Conservation (phyloP, 768 basidiomycete genomes). For the Dentipellis sp. region DNA sequence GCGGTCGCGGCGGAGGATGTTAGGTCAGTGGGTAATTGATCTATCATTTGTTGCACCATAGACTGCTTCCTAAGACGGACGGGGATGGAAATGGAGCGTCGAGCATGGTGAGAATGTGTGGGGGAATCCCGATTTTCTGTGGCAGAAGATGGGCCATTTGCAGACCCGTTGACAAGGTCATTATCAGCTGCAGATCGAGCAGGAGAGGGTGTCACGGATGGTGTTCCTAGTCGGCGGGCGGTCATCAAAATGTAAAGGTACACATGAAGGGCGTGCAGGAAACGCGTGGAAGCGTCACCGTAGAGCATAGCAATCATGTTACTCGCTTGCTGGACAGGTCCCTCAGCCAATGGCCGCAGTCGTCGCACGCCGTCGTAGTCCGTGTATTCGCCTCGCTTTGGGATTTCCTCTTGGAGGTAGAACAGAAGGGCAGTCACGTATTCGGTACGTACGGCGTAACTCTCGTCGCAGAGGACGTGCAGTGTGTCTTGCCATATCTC, state of each 20-base stretch:
- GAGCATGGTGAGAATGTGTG: slow-evolving; percentile 26
- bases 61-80: slow-evolving; percentile 52
- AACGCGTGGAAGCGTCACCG: slow-evolving; percentile 57
- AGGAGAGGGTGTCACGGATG: slow-evolving; percentile 32
- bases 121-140: slow-evolving; percentile 23
- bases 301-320: slow-evolving; percentile 41
- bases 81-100: slow-evolving; percentile 37
- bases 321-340: slow-evolving; percentile 36
- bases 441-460: slow-evolving; percentile 70
- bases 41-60: slow-evolving; percentile 41
- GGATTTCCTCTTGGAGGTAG: slow-evolving; percentile 72
- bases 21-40: slow-evolving; percentile 34
- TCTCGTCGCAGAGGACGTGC: slow-evolving; percentile 71
- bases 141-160: slow-evolving; percentile 21
- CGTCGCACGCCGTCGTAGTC: slow-evolving; percentile 40
- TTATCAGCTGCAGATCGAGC: slow-evolving; percentile 16
- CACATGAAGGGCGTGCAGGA: slow-evolving; percentile 74
- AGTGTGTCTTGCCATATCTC: slow-evolving; percentile 91
- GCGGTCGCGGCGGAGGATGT: slow-evolving; percentile 46
- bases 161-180: slow-evolving; percentile 11
- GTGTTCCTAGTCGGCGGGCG: slow-evolving; percentile 42
- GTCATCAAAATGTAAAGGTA: slow-evolving; percentile 75
- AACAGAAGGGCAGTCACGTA: slow-evolving; percentile 67
- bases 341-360: slow-evolving; percentile 36
- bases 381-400: slow-evolving; percentile 43